phyloP scores from a whole-genome alignment of 345 rosid genomes.

The Litchi chinensis region DNA sequence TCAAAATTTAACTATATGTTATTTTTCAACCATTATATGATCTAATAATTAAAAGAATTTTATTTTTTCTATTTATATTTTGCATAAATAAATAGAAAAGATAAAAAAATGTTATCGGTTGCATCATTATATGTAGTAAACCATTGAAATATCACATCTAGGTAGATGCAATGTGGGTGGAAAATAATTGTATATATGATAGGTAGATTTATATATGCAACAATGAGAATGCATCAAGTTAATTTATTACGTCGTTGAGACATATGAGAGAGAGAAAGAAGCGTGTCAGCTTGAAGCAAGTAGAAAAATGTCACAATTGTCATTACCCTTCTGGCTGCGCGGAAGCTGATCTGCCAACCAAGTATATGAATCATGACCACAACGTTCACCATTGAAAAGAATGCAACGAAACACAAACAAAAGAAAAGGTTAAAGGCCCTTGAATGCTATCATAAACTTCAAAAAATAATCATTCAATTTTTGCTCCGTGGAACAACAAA shows the following conservation, averaged over 20 bases:
- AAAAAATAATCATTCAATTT: background rate
- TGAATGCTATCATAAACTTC: slow-evolving; percentile 1
- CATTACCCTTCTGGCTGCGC: background rate
- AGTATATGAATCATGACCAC: slow-evolving; percentile 1
- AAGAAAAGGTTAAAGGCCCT: background rate
- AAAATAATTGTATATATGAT: too few relatives aligned
- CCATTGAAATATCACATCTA: background rate
- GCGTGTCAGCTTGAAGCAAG: too few relatives aligned
- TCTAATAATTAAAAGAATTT: too few relatives aligned
- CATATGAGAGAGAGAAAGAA: background rate
- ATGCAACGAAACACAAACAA: background rate
- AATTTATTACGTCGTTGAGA: too few relatives aligned
- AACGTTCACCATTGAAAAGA: background rate
- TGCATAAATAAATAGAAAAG: too few relatives aligned
- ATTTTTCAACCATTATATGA: too few relatives aligned
- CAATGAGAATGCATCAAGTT: too few relatives aligned
- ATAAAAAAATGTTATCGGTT: too few relatives aligned
- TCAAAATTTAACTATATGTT: too few relatives aligned
- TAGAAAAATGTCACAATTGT: too few relatives aligned
- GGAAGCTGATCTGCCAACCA: background rate
- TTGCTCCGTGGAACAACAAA: background rate
- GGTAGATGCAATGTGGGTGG: background rate
- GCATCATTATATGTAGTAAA: background rate
- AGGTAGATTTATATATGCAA: background rate
- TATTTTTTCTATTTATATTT: too few relatives aligned